Conservation (phyloP, 1,139 yeast genomes). For the Yamadazyma conglobata region DNA sequence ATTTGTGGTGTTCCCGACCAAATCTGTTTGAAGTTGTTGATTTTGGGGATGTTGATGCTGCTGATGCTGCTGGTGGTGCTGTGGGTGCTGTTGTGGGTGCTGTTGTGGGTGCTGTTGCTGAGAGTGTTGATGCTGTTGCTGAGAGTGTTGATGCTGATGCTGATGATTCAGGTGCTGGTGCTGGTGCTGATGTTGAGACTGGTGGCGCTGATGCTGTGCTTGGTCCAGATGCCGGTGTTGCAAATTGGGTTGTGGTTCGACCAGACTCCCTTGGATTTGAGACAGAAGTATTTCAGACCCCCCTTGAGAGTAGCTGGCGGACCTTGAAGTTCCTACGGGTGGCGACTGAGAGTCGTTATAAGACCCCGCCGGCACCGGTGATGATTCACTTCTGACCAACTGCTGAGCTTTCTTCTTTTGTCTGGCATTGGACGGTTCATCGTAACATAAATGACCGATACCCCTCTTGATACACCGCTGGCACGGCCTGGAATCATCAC, state of each 20-base stretch:
- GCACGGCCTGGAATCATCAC: constrained; percentile 86
- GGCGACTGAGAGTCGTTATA: not conserved
- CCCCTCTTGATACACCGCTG: constrained; percentile 82
- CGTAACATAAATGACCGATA: constrained; percentile 86
- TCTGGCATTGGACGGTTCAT: constrained; percentile 56
- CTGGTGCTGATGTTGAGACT: too few species aligned
- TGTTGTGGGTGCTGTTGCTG: constrained; percentile 1
- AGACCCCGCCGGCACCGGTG: constrained; percentile 5
- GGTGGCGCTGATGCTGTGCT: too few species aligned
- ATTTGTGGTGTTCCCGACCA: constrained; percentile 4
- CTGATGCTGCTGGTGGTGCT: constrained; percentile 1
- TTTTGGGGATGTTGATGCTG: constrained; percentile 1
- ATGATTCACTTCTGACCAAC: constrained; percentile 14
- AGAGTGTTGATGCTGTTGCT: not conserved
- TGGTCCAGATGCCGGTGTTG: constrained; percentile 1
- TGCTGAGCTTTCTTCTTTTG: constrained; percentile 41
- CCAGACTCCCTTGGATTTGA: not conserved
- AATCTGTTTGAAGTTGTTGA: not conserved
- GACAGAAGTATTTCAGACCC: too few species aligned
- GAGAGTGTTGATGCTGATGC: too few species aligned
- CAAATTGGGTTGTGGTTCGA: not conserved
- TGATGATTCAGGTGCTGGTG: too few species aligned
- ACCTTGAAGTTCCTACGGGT: constrained; percentile 4
- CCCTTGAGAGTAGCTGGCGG: not conserved
- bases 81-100: constrained; percentile 4